Conservation (phyloP, 139 green algal genomes). For the Closterium sp. region DNA sequence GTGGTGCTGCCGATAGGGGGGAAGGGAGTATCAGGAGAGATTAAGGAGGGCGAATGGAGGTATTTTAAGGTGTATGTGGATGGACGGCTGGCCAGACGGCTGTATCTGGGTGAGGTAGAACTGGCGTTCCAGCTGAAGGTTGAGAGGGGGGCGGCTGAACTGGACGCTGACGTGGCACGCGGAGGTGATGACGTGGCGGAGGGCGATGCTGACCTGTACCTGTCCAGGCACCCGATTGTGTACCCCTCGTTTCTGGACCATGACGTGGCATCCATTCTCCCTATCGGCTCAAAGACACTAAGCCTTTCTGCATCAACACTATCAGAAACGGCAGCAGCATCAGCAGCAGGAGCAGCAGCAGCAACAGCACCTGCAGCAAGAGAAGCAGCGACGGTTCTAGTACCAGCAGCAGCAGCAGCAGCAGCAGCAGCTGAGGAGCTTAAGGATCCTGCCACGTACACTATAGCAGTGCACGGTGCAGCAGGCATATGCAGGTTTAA, state of each 20-base stretch:
- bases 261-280: constrained; percentile 25
- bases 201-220: constrained; percentile 40
- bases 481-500: neutral
- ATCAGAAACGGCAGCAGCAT: neutral
- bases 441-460: neutral
- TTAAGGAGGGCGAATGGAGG: neutral
- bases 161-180: neutral
- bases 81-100: neutral
- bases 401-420: neutral
- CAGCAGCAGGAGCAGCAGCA: neutral
- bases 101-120: neutral
- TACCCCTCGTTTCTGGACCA: constrained; percentile 21
- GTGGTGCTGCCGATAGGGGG: neutral
- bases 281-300: constrained; percentile 33
- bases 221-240: constrained; percentile 32
- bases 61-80: neutral
- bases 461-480: neutral
- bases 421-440: neutral
- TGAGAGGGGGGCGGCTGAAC: neutral
- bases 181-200: neutral
- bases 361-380: neutral
- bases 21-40: neutral
- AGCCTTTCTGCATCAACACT: constrained; percentile 11
- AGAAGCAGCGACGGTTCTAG: neutral
- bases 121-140: neutral